phyloP scores from a whole-genome alignment of 2,329 filamentous ascomycete species.

The Botrytis cinerea region DNA sequence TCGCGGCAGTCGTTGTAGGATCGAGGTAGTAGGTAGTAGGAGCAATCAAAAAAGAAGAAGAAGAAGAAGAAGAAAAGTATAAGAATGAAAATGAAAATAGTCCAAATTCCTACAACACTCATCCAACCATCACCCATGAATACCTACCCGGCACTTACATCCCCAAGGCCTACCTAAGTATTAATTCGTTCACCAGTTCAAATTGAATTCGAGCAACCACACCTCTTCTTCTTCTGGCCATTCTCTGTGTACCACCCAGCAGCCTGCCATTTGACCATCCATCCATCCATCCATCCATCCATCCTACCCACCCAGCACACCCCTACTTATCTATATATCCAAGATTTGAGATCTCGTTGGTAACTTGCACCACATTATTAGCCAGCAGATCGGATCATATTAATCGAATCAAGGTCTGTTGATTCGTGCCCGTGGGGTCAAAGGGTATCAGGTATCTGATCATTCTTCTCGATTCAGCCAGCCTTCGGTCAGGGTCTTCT shows the following conservation, averaged over 20 bases:
- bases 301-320: neutral
- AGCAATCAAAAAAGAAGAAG: neutral
- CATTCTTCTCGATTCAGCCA: neutral
- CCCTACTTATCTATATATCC: neutral
- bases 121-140: neutral
- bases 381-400: neutral
- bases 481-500: neutral
- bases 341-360: constrained; percentile 8
- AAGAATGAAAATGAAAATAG: neutral
- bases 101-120: neutral
- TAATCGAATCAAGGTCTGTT: neutral
- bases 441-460: neutral
- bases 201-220: neutral
- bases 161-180: neutral
- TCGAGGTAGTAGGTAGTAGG: no score
- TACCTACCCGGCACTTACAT: neutral
- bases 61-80: neutral
- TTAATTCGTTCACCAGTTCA: neutral
- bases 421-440: neutral
- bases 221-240: neutral
- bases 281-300: neutral
- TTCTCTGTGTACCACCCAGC: neutral
- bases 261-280: neutral
- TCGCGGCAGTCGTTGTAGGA: neutral
- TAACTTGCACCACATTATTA: neutral